Percentiles rank a stretch among this genome's conserved stretches.
phyloP scores from a whole-genome alignment of 2,329 filamentous ascomycete genomes.

The Drechslera avenae region DNA sequence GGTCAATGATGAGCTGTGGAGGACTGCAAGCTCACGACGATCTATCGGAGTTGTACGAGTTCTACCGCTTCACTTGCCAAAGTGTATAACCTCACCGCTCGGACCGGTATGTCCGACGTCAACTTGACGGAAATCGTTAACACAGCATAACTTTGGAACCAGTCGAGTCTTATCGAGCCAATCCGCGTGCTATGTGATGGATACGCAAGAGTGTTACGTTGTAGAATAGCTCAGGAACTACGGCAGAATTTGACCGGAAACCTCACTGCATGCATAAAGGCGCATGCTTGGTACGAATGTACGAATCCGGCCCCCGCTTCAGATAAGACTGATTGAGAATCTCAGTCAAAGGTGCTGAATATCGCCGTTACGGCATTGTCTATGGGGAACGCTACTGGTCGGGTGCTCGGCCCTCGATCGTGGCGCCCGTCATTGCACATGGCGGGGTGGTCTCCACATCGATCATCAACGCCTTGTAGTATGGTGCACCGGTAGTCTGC shows the following conservation, averaged over 20 bases:
- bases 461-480: constrained; percentile 10
- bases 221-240: constrained; percentile 22
- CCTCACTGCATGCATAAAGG: constrained; percentile 27
- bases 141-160: background rate
- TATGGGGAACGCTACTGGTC: constrained; percentile 28
- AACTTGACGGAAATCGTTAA: background rate
- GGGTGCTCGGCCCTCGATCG: constrained; percentile 4
- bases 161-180: constrained; percentile 16
- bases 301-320: constrained; percentile 15
- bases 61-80: background rate
- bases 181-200: constrained; percentile 1
- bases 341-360: constrained; percentile 19
- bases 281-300: constrained; percentile 3
- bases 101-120: no score
- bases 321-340: constrained; percentile 37
- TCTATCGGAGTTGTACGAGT: background rate
- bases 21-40: no score
- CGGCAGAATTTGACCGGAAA: constrained; percentile 30
- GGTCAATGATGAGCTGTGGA: no score
- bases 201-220: constrained; percentile 22
- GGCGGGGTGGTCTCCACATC: constrained; percentile 32
- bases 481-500: background rate
- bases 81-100: no score
- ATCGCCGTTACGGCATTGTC: constrained; percentile 29
- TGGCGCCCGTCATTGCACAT: constrained; percentile 31